A percentile compares a stretch with the other conserved stretches of the same genome.
These are phyloP conservation scores for Arctium minus DNA, from an alignment of 129 eudicot species.

Conservation along the genomic window DNA sequence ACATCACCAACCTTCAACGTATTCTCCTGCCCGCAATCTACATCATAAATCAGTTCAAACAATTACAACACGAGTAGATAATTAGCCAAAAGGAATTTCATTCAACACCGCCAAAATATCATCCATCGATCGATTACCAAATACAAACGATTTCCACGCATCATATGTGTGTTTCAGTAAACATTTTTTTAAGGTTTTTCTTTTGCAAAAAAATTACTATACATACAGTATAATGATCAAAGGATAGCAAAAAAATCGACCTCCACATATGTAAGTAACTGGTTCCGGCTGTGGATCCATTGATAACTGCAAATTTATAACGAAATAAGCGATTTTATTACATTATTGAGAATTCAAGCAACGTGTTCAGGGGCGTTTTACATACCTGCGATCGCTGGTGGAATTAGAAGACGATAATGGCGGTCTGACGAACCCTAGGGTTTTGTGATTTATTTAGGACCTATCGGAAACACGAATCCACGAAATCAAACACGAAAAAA, in stretches of 20 bases:
- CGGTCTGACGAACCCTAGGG: not conserved
- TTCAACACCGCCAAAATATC: not conserved
- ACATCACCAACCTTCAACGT: conserved; percentile 82
- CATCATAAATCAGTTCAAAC: conserved; percentile 1
- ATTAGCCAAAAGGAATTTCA: not conserved
- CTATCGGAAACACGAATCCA: not conserved
- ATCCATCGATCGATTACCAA: not conserved
- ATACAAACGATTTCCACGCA: not conserved
- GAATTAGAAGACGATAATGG: not conserved
- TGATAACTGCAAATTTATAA: not conserved
- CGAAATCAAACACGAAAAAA: not conserved
- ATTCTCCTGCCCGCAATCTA: conserved; percentile 86
- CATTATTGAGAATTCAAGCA: not conserved
- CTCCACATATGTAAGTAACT: conserved; percentile 86
- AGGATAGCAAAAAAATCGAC: conserved; percentile 25
- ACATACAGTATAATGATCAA: not conserved
- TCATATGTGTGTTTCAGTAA: not conserved
- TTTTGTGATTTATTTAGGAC: not conserved
- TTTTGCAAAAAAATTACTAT: not conserved
- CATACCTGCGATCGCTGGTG: not conserved
- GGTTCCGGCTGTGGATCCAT: conserved; percentile 90
- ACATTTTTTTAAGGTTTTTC: not conserved
- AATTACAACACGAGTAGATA: not conserved
- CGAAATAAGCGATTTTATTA: not conserved
- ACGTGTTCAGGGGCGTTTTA: not conserved